Conservation (phyloP, 78 protist genomes). For the Emiliania huxleyi region DNA sequence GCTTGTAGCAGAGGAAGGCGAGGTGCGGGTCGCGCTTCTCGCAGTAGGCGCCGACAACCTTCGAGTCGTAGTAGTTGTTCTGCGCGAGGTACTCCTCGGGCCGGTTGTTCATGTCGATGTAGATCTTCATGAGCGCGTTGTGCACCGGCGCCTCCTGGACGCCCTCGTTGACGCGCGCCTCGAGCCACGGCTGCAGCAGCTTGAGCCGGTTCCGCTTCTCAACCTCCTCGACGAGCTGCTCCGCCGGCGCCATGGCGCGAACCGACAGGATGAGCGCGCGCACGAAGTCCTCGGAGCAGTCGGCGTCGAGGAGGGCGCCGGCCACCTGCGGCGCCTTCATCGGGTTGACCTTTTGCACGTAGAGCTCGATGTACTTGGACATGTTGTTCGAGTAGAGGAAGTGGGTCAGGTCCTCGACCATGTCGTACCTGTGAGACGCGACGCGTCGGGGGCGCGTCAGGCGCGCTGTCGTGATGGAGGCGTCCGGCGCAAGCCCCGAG, state of each 20-base stretch:
- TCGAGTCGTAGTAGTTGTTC: constrained; percentile 76
- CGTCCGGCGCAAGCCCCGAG: no score
- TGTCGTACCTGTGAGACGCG: no score
- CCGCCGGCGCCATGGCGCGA: constrained; percentile 74
- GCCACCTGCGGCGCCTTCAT: constrained; percentile 89
- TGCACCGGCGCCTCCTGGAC: constrained; percentile 89
- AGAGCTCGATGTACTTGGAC: constrained; percentile 86
- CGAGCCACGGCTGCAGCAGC: constrained; percentile 96
- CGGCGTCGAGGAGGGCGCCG: constrained; percentile 95
- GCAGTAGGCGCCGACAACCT: constrained; percentile 92
- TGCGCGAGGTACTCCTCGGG: constrained; percentile 91
- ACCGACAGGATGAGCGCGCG: constrained; percentile 77
- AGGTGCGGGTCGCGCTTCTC: constrained; percentile 99
- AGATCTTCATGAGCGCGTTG: constrained; percentile 98
- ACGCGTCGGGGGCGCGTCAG: neutral
- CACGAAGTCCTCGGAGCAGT: constrained; percentile 89
- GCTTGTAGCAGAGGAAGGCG: constrained; percentile 87
- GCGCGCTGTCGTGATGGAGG: no score
- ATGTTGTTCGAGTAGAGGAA: constrained; percentile 71
- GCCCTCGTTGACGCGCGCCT: constrained; percentile 82
- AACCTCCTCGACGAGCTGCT: constrained; percentile 88
- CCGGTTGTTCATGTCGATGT: constrained; percentile 87
- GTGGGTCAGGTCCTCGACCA: constrained; percentile 93
- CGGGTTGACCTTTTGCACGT: constrained; percentile 76
- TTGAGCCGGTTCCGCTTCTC: constrained; percentile 96